Conservation (phyloP, 2,329 filamentous ascomycete genomes). For the Scolecobasidium constrictum region DNA sequence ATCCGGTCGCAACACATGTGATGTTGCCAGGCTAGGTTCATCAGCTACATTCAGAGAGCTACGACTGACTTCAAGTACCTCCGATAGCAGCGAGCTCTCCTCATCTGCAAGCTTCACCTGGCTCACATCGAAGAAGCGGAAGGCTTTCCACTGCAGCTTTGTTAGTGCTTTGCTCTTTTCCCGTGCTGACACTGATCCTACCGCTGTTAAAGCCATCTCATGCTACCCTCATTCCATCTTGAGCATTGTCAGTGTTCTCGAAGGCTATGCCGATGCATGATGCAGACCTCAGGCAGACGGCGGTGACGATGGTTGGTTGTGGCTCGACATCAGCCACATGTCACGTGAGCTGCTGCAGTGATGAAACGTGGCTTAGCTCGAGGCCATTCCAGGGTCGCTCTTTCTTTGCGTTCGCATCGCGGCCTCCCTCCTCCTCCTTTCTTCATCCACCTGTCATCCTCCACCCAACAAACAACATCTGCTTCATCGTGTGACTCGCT, state of each 20-base stretch:
- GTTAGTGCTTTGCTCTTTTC: too few relatives aligned
- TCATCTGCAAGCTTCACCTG: constrained; percentile 70
- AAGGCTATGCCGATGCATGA: too few relatives aligned
- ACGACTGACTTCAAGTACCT: constrained; percentile 49
- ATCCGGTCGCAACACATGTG: constrained; percentile 74
- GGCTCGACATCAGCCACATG: neutral
- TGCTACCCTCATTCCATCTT: neutral
- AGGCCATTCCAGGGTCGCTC: neutral
- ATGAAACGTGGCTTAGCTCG: neutral
- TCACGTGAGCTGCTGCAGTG: neutral
- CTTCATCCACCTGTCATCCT: neutral
- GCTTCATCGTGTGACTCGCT: neutral
- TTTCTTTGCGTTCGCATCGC: neutral
- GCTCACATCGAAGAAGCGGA: constrained; percentile 97
- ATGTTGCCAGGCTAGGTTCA: constrained; percentile 52
- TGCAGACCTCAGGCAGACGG: too few relatives aligned
- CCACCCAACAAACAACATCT: neutral
- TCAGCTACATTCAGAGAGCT: too few relatives aligned
- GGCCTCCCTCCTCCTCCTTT: neutral
- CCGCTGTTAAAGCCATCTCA: constrained; percentile 1
- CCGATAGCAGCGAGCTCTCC: constrained; percentile 67
- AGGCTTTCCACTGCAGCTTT: constrained; percentile 95
- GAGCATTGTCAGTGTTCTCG: neutral
- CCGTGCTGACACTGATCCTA: too few relatives aligned
- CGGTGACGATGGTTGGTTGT: too few relatives aligned